Evolutionary conservation across 352 stramenopile species (phyloP), one percentile per base, ranked within the genome.

Genomic region (Aphanomyces astaci): DNA sequence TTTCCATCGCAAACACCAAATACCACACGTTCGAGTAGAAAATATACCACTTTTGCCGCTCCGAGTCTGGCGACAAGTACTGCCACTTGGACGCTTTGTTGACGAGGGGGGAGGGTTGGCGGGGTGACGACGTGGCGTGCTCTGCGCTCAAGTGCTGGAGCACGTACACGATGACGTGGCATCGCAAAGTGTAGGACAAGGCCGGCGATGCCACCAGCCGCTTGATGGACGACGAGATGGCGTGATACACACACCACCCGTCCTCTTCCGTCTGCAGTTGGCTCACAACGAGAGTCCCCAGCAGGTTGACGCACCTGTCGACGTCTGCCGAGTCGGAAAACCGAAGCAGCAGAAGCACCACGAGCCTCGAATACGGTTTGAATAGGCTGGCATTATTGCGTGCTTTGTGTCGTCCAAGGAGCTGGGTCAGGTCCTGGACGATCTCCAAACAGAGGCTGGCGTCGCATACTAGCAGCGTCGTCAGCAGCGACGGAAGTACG

Each of bases 21-120:
- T 68, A 45, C 62, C 62, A 68, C 43, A 68, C 22, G 32, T 68
- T 68, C 5, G 62, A 45, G 51, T 68, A 31, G 5, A 68, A 36
- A 15, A 68, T 36, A 7, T 45, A 48, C 62, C 39, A 59, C 17
- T 59, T 51, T 17, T 68, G 62, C 10, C 62, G 51, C 7, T 62
- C 51, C 5, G 62, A 45, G 30, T 68, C 62, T 13, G 19, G 13
- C 48, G 62, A 68, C 1, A 60, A 19, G 45, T 68, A 68, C 33
- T 68, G 62, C 62, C 62, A 68, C 28, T 68, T 68, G 4, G 62
- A 68, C 10, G 39, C 39, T 36, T 68, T 60, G 24, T 7, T n/a
- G n/a, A n/a, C n/a, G n/a, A n/a, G n/a, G n/a, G n/a, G n/a, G n/a
- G n/a, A 17, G 7, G 13, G n/a, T n/a, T 59, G 32, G 9, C 24